Evolutionary conservation across 2,329 filamentous ascomycete species (phyloP).

Genomic region (Botryotinia calthae): DNA sequence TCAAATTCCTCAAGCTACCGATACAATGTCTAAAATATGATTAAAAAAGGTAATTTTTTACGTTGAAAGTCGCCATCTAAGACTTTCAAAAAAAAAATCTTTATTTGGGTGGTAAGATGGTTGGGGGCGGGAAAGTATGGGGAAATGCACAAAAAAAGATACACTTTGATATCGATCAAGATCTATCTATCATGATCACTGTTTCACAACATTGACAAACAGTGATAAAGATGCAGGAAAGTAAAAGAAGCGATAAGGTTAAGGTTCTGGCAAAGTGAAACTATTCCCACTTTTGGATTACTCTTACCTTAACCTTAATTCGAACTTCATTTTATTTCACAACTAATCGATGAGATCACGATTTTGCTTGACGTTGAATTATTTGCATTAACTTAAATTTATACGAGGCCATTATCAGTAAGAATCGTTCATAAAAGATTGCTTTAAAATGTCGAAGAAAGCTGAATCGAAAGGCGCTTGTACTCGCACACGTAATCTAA

Average conservation of each 20-base stretch:
- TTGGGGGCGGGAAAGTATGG: not conserved
- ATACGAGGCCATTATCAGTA: not conserved
- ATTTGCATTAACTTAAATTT: not conserved
- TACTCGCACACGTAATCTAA: not conserved
- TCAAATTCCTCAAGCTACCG: not conserved
- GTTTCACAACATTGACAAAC: not conserved
- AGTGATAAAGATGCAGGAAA: not conserved
- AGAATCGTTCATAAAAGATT: not conserved
- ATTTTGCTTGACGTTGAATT: not conserved
- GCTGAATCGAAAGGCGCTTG: not conserved
- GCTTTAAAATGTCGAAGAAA: not conserved
- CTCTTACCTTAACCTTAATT: not conserved
- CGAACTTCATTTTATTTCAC: not conserved
- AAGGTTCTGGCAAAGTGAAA: not conserved
- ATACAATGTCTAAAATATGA: not conserved
- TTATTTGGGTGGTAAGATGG: not conserved
- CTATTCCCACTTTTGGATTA: not conserved
- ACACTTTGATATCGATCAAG: not conserved
- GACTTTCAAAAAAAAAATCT: not conserved
- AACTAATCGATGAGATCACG: not conserved
- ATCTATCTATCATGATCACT: not conserved
- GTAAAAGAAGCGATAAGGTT: not conserved
- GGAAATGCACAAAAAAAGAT: not conserved
- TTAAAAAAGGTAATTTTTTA: not conserved
- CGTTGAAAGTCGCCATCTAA: not conserved